Percentiles rank a stretch among this genome's conserved stretches.
phyloP scores from a whole-genome alignment of 345 rosid species.

The Physaria fendleri region DNA sequence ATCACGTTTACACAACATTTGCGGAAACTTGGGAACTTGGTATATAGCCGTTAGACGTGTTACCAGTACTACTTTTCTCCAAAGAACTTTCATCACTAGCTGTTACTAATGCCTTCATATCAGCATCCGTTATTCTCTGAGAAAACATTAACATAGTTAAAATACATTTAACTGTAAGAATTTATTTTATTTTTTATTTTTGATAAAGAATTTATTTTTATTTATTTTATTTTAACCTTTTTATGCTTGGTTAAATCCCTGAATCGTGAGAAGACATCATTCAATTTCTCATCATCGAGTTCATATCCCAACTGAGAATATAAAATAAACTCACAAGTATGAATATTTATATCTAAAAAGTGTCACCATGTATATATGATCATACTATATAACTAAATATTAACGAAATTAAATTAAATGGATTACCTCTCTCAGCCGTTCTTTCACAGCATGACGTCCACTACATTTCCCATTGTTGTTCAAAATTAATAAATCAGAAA shows the following conservation, averaged over 20 bases:
- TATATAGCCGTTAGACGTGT: background rate
- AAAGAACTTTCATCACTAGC: background rate
- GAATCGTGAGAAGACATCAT: conserved; percentile 60
- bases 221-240: conserved; percentile 49
- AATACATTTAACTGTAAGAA: background rate
- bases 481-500: background rate
- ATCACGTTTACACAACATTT: background rate
- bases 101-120: conserved; percentile 10
- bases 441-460: conserved; percentile 83
- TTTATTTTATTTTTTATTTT: background rate
- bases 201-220: too few species aligned
- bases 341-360: background rate
- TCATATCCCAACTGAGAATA: conserved; percentile 71
- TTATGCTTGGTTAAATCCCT: conserved; percentile 77
- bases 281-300: conserved; percentile 57
- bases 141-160: background rate
- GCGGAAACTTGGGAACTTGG: background rate
- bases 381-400: background rate
- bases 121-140: conserved; percentile 25
- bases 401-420: background rate
- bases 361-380: background rate
- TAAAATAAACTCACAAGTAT: conserved; percentile 1
- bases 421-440: conserved; percentile 53
- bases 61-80: background rate
- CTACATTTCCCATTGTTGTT: conserved; percentile 27